Conservation (phyloP, 2,329 filamentous ascomycete species). For the Aurifilum marmelostoma region DNA sequence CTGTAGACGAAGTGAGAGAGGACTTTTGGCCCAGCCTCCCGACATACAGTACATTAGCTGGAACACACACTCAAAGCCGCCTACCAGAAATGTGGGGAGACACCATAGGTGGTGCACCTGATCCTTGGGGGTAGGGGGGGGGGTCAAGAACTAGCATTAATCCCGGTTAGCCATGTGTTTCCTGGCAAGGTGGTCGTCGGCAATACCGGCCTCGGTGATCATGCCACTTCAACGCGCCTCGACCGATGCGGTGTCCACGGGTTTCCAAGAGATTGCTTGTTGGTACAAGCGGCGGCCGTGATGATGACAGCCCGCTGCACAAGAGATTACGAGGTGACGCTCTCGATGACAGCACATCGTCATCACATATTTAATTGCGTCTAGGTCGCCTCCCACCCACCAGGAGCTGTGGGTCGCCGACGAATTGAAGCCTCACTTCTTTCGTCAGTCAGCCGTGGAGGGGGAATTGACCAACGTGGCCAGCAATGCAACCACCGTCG, state of each 20-base stretch:
- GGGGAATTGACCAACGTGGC: neutral
- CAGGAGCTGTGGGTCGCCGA: neutral
- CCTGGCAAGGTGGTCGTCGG: conserved; percentile 23
- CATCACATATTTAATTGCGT: conserved; percentile 22
- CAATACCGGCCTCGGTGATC: conserved; percentile 26
- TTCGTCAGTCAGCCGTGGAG: neutral
- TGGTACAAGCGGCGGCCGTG: conserved; percentile 14
- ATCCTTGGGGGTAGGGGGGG: conserved; percentile 20
- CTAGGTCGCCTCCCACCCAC: conserved; percentile 15
- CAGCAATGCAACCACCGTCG: neutral
- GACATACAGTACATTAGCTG: neutral
- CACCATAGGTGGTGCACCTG: neutral
- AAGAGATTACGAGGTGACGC: conserved; percentile 19
- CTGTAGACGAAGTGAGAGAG: neutral
- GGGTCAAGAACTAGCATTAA: conserved; percentile 6
- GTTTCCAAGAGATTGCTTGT: conserved; percentile 18
- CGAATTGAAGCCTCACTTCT: neutral
- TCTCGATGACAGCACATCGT: conserved; percentile 20
- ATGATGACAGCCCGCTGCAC: conserved; percentile 17
- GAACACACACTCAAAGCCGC: neutral
- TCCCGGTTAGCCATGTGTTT: conserved; percentile 28
- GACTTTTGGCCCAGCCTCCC: conserved; percentile 6
- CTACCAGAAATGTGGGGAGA: conserved; percentile 18
- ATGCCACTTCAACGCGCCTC: conserved; percentile 17
- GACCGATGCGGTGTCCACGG: conserved; percentile 21